These are phyloP conservation scores for Apiotrichum veenhuisii DNA, from an alignment of 1,284 basidiomycete species.

Conservation along the genomic window DNA sequence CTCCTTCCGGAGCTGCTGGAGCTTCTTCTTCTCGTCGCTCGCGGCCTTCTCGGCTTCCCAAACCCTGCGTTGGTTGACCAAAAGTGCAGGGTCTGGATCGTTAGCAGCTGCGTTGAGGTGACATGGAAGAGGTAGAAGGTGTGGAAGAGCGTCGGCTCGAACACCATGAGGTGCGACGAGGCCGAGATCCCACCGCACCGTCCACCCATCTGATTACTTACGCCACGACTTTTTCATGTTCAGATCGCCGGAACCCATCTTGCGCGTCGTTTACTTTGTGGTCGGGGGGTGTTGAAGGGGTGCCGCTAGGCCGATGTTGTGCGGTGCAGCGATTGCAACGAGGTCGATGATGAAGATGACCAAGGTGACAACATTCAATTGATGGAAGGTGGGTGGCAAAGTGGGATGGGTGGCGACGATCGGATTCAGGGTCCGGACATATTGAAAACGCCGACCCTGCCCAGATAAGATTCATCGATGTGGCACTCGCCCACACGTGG, in stretches of 20 bases:
- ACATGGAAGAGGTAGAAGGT: background rate
- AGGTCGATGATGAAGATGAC: background rate
- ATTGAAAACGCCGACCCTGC: background rate
- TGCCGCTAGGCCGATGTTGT: background rate
- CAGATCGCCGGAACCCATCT: slow-evolving; percentile 80
- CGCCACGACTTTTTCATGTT: slow-evolving; percentile 85
- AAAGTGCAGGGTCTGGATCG: slow-evolving; percentile 72
- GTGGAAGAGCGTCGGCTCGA: too few relatives aligned
- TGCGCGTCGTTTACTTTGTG: slow-evolving; percentile 43
- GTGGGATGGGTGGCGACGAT: background rate
- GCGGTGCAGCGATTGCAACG: background rate
- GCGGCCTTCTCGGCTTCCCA: slow-evolving; percentile 98
- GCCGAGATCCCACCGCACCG: too few relatives aligned
- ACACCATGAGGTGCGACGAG: too few relatives aligned
- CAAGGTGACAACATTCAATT: background rate
- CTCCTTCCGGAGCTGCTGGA: slow-evolving; percentile 93
- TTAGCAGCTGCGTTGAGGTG: slow-evolving; percentile 35
- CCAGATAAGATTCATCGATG: background rate
- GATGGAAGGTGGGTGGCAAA: background rate
- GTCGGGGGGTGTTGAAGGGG: background rate
- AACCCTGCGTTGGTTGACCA: slow-evolving; percentile 98
- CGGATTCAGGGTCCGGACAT: background rate
- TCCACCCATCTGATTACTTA: background rate
- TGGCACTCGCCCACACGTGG: background rate
- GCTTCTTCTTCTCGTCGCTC: slow-evolving; percentile 95